These are phyloP conservation scores for Kuraishia piskuri DNA, from an alignment of 805 yeast genomes.

Conservation along the genomic window DNA sequence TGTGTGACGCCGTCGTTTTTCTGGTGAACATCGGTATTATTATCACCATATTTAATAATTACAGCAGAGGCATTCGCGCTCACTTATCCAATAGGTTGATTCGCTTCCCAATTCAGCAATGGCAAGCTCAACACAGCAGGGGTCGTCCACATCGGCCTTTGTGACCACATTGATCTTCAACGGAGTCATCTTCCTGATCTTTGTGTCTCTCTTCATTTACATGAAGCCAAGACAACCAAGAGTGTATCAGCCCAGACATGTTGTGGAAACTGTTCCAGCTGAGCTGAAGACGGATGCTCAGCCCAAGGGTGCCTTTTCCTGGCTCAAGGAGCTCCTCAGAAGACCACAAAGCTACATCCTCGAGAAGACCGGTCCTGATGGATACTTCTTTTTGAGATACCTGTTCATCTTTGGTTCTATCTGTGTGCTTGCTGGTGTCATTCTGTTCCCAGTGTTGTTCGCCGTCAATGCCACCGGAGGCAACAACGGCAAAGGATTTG, in stretches of 20 bases:
- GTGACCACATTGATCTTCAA: slow-evolving; percentile 39
- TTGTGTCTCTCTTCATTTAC: slow-evolving; percentile 27
- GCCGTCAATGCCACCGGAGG: slow-evolving; percentile 74
- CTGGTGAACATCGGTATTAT: neutral
- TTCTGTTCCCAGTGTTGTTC: slow-evolving; percentile 61
- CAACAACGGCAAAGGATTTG: slow-evolving; percentile 45
- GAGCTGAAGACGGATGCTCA: slow-evolving; percentile 34
- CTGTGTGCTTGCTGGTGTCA: slow-evolving; percentile 42
- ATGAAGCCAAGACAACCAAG: slow-evolving; percentile 34
- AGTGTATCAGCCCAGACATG: slow-evolving; percentile 45
- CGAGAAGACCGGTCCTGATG: slow-evolving; percentile 69
- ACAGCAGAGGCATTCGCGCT: neutral
- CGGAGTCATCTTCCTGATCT: slow-evolving; percentile 31
- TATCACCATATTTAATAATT: neutral
- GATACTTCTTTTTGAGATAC: slow-evolving; percentile 66
- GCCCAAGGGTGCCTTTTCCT: slow-evolving; percentile 37
- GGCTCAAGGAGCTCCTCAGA: slow-evolving; percentile 43
- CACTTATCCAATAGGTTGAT: neutral
- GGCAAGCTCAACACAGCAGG: slow-evolving; percentile 2
- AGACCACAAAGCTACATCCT: slow-evolving; percentile 55
- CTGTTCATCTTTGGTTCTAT: slow-evolving; percentile 45
- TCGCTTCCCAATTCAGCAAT: neutral
- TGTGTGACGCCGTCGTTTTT: too few species aligned
- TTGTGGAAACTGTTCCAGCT: slow-evolving; percentile 36
- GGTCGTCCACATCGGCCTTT: slow-evolving; percentile 39